Conservation (phyloP, 805 yeast species). For the Ogataea parapolymorpha region DNA sequence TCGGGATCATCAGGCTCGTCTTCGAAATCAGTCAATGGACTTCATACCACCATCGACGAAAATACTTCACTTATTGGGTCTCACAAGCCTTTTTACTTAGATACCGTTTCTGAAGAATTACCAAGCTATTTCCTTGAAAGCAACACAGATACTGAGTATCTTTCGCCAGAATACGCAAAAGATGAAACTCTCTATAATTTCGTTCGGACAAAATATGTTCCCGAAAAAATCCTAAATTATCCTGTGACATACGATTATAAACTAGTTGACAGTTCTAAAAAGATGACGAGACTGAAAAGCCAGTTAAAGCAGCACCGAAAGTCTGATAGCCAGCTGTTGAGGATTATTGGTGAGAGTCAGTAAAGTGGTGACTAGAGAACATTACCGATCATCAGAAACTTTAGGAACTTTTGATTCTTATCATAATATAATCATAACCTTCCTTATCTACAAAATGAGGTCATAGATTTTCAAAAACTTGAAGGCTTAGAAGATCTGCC, state of each 20-base stretch:
- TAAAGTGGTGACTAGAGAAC: not conserved
- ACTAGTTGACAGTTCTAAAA: slow-evolving; percentile 16
- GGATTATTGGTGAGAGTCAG: not conserved
- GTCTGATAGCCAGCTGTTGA: not conserved
- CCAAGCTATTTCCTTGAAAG: not conserved
- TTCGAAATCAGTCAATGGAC: slow-evolving; percentile 11
- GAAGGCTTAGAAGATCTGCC: no score
- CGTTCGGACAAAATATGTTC: slow-evolving; percentile 35
- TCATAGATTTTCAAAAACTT: no score
- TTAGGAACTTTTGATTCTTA: no score
- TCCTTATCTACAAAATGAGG: no score
- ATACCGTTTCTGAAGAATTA: slow-evolving; percentile 3
- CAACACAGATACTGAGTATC: slow-evolving; percentile 1
- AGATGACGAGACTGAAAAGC: slow-evolving; percentile 15
- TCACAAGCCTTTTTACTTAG: slow-evolving; percentile 13
- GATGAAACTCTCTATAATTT: slow-evolving; percentile 36
- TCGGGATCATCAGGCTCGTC: slow-evolving; percentile 13
- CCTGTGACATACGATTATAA: slow-evolving; percentile 35
- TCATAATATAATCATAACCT: no score
- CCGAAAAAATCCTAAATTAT: slow-evolving; percentile 37
- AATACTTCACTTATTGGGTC: slow-evolving; percentile 11
- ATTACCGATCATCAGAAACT: no score
- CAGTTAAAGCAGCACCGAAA: slow-evolving; percentile 8
- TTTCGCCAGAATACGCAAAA: slow-evolving; percentile 26
- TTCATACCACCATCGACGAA: slow-evolving; percentile 7